Evolutionary conservation across 73 alveolate genomes (phyloP).

Genomic region (Paramecium tetraurelia): DNA sequence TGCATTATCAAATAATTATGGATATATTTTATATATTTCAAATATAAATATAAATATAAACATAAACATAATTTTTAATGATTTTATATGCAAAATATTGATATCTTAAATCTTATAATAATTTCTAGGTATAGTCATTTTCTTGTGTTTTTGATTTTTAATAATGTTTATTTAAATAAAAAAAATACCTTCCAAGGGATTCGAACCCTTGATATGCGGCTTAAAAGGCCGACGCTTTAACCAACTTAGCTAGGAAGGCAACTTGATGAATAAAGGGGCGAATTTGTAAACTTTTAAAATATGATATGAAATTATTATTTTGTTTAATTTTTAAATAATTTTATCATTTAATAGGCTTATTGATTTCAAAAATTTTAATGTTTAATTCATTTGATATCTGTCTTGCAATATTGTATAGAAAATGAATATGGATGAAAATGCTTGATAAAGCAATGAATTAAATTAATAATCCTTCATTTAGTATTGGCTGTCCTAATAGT

Average conservation of each 20-base stretch:
- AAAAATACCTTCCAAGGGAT: slow-evolving; percentile 5
- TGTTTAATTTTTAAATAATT: not conserved
- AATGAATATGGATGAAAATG: not conserved
- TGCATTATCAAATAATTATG: no score
- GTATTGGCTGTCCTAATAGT: not conserved
- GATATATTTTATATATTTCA: no score
- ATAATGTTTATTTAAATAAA: not conserved
- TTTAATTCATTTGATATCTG: slow-evolving; percentile 7
- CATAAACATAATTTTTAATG: no score
- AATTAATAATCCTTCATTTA: not conserved
- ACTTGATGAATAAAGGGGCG: not conserved
- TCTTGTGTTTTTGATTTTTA: no score
- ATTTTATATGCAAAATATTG: no score
- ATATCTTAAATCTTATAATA: no score
- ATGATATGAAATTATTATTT: not conserved
- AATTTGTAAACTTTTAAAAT: not conserved
- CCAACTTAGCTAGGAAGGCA: slow-evolving; percentile 51
- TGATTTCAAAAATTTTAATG: slow-evolving; percentile 23
- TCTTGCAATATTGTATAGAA: not conserved
- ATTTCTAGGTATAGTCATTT: no score
- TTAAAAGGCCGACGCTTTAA: slow-evolving; percentile 46
- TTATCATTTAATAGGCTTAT: not conserved
- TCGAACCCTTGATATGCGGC: slow-evolving; percentile 48
- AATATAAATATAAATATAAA: no score
- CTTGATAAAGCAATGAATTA: not conserved